Conservation (phyloP, 164 flowering plant genomes). For the Vitis vinifera region DNA sequence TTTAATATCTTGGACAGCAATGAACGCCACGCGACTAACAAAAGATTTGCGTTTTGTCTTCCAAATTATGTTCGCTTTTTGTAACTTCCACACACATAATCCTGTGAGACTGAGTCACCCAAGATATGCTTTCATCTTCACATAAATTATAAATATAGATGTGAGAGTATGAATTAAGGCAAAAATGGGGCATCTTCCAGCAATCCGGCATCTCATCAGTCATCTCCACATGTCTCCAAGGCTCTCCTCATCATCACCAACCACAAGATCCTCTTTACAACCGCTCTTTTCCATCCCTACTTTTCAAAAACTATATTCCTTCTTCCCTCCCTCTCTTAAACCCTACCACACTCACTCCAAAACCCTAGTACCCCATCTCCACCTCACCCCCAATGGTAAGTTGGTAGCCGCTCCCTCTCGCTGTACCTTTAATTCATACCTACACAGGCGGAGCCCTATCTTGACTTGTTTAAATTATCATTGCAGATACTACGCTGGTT, state of each 20-base stretch:
- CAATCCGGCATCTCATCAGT: slow-evolving; percentile 23
- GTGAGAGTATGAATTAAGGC: too few relatives aligned
- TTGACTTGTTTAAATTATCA: neutral
- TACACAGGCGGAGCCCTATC: too few relatives aligned
- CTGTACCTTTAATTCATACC: neutral
- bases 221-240: slow-evolving; percentile 10
- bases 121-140: too few relatives aligned
- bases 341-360: slow-evolving; percentile 10
- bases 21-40: too few relatives aligned
- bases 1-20: too few relatives aligned
- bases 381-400: slow-evolving; percentile 14
- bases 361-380: slow-evolving; percentile 13
- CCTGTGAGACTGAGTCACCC: too few relatives aligned
- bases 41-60: too few relatives aligned
- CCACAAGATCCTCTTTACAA: slow-evolving; percentile 2
- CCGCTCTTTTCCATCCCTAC: slow-evolving; percentile 17
- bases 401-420: neutral
- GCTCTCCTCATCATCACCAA: neutral
- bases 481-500: slow-evolving; percentile 31
- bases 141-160: too few relatives aligned
- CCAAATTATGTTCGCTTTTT: too few relatives aligned
- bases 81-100: too few relatives aligned
- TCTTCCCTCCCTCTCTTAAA: slow-evolving; percentile 17
- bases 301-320: slow-evolving; percentile 4
- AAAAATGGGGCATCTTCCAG: slow-evolving; percentile 3